Evolutionary conservation across 164 flowering plant genomes (phyloP).

Genomic region (Platanus orientalis): DNA sequence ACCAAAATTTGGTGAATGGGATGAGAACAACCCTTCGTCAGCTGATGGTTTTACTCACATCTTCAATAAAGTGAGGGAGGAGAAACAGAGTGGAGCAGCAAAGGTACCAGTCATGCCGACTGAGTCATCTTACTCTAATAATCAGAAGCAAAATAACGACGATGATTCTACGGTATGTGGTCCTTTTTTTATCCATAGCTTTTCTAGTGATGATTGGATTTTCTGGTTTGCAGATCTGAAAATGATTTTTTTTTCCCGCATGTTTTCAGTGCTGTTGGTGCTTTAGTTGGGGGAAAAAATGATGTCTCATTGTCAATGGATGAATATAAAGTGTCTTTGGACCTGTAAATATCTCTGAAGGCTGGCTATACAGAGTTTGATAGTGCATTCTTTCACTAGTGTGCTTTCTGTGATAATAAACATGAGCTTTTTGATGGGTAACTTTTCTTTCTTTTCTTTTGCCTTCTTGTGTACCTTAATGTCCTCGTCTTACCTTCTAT

Average conservation of each 20-base stretch:
- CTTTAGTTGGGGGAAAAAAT: slow-evolving; percentile 40
- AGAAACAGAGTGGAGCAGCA: slow-evolving; percentile 45
- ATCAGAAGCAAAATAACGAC: slow-evolving; percentile 5
- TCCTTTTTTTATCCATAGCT: neutral
- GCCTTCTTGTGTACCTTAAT: neutral
- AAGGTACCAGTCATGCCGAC: slow-evolving; percentile 18
- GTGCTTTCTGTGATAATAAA: slow-evolving; percentile 17
- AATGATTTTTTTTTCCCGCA: neutral
- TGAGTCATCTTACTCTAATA: slow-evolving; percentile 15
- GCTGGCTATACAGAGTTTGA: slow-evolving; percentile 10
- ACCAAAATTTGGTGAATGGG: slow-evolving; percentile 88
- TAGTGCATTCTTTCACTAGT: slow-evolving; percentile 19
- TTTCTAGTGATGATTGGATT: neutral
- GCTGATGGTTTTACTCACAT: slow-evolving; percentile 78
- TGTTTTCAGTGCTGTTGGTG: slow-evolving; percentile 42
- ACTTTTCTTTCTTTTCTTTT: neutral
- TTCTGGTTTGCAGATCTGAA: neutral
- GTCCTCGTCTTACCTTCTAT: neutral
- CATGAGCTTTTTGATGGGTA: slow-evolving; percentile 2
- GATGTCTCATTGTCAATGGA: slow-evolving; percentile 11
- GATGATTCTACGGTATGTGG: slow-evolving; percentile 27
- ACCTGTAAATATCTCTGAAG: slow-evolving; percentile 31
- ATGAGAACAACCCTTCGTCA: slow-evolving; percentile 69
- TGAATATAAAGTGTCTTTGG: slow-evolving; percentile 1
- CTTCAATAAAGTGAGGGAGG: slow-evolving; percentile 72